These are phyloP conservation scores for Closterium sp. DNA, from an alignment of 139 green algal genomes.

Conservation along the genomic window DNA sequence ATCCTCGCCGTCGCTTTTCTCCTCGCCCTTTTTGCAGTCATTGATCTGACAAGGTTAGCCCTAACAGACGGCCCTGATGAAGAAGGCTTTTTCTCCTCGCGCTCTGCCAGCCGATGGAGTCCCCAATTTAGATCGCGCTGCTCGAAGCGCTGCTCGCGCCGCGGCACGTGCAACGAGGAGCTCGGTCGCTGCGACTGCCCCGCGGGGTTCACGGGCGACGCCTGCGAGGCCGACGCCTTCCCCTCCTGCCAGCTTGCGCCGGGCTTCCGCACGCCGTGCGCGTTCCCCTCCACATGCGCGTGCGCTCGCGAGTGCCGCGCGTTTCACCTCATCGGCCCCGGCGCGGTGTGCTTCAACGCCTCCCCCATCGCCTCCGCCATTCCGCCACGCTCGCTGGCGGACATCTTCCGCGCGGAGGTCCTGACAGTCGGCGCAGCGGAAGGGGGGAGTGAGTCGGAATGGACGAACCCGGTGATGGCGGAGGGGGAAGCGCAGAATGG, in stretches of 20 bases:
- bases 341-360: not conserved
- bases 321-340: not conserved
- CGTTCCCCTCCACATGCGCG: not conserved
- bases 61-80: not conserved
- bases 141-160: not conserved
- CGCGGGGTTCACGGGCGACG: not conserved
- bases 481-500: not conserved
- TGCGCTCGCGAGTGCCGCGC: constrained; percentile 11
- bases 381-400: not conserved
- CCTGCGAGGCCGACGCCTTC: not conserved
- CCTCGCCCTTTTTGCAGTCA: not conserved
- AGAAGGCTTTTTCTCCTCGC: not conserved
- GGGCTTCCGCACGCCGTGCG: not conserved
- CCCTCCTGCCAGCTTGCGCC: constrained; percentile 10
- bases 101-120: not conserved
- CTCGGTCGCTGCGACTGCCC: constrained; percentile 3
- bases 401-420: not conserved
- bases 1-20: not conserved
- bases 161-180: constrained; percentile 7
- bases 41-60: not conserved
- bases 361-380: not conserved
- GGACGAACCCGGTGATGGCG: not conserved
- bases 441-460: not conserved
- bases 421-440: not conserved
- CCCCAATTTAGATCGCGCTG: not conserved